phyloP scores from a whole-genome alignment of 257 asterid genomes.

The Scutellaria barbata region DNA sequence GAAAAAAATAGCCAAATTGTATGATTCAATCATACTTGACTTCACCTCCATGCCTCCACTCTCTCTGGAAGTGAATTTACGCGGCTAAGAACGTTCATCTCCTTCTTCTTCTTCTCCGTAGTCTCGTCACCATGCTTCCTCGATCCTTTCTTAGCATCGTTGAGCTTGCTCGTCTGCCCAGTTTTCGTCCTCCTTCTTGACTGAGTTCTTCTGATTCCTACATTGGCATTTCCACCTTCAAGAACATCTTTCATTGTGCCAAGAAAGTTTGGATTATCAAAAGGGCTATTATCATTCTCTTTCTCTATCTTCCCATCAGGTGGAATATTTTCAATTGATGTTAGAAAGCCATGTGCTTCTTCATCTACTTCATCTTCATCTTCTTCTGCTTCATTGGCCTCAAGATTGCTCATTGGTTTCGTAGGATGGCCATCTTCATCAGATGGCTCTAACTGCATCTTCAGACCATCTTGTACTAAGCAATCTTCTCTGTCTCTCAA shows the following conservation, averaged over 20 bases:
- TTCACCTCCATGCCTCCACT: slow-evolving; percentile 79
- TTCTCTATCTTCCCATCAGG: slow-evolving; percentile 36
- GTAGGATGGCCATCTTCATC: slow-evolving; percentile 50
- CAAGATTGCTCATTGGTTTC: slow-evolving; percentile 27
- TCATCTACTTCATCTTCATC: slow-evolving; percentile 20
- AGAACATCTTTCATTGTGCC: slow-evolving; percentile 1
- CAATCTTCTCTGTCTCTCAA: slow-evolving; percentile 61
- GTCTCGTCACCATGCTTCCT: slow-evolving; percentile 38
- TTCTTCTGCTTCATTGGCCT: slow-evolving; percentile 35
- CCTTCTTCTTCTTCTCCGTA: slow-evolving; percentile 50
- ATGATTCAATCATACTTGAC: background rate
- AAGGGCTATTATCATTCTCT: slow-evolving; percentile 25
- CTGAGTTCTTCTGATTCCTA: slow-evolving; percentile 34
- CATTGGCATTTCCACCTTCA: slow-evolving; percentile 23
- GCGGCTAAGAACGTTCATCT: slow-evolving; percentile 47
- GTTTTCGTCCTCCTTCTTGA: slow-evolving; percentile 54
- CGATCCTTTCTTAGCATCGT: slow-evolving; percentile 42
- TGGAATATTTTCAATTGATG: slow-evolving; percentile 44
- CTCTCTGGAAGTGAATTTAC: slow-evolving; percentile 59
- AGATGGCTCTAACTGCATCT: slow-evolving; percentile 44
- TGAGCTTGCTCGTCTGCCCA: slow-evolving; percentile 40
- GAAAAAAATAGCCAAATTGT: slow-evolving; percentile 26
- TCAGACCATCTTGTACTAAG: slow-evolving; percentile 40
- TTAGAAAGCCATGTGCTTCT: slow-evolving; percentile 39
- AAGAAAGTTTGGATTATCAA: slow-evolving; percentile 20